Base-by-base conservation (phyloP, 2,329 filamentous ascomycete genomes). In the Beauveria scarabaeidicola region DNA sequence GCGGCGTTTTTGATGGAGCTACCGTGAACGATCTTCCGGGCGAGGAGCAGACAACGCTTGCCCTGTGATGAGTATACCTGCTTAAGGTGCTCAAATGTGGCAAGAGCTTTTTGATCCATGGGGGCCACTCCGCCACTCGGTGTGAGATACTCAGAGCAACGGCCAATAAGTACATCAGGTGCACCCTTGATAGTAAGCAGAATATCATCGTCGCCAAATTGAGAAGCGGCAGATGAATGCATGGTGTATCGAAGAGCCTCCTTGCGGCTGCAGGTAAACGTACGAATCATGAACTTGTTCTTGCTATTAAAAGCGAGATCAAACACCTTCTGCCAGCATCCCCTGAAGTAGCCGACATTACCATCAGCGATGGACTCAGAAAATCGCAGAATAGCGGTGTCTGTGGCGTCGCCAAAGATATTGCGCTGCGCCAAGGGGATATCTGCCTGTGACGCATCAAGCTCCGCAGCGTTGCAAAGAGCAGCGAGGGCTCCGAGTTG, bases 271-370 rank as follows among this genome's bases (percentile, higher is more conserved):
- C 80, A 64, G 2, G 76, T 76, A 52, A 87, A 81, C 0, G 85
- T 80, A 38, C 83, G 79, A 58, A 91, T 81, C 84, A 91, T 91
- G 69, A 85, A 91, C 72, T 92, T 92, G 74, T 91, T 91, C 76
- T 90, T 90, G 73, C 86, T 90, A 74, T 91, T 91, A 71, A 92
- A 92, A 0, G 86, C 82, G 29, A 90, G 75, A 58, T 88, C 84
- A 65, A 85, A 91, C 2, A 81, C 79, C 56, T 81, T 85, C 55
- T 80, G 80, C 86, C 87, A 91, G 63, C 79, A 76, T 15, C 78
- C 76, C 8, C 85, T 81, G 5, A 88, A 73, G 54, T 87, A 80
- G 0, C 78, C 72, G 0, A 89, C 83, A 0, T 82, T 74, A 0
- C 81, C 81, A 0, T 65, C 62, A 2, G 65, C 65, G 0, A 91